A percentile compares a stretch with the other conserved stretches of the same genome.
phyloP scores from a whole-genome alignment of 208 protist genomes.

The Trypanosoma melophagium region DNA sequence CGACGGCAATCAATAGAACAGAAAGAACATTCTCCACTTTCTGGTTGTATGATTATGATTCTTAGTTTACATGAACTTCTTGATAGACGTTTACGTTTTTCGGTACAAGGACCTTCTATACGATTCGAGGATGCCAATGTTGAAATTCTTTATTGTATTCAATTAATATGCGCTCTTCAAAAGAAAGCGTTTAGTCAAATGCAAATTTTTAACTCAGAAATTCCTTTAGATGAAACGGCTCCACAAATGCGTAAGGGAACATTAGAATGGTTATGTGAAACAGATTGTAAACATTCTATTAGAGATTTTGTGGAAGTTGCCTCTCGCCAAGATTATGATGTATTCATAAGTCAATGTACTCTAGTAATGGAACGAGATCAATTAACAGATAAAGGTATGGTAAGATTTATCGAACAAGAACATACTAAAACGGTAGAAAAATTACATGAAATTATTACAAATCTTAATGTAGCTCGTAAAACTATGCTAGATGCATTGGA shows the following conservation, averaged over 20 bases:
- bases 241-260: slow-evolving; percentile 19
- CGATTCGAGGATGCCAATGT: slow-evolving; percentile 41
- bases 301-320: slow-evolving; percentile 80
- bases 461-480: slow-evolving; percentile 43
- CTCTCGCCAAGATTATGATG: slow-evolving; percentile 75
- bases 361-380: slow-evolving; percentile 60
- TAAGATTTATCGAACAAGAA: slow-evolving; percentile 32
- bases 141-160: slow-evolving; percentile 64
- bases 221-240: slow-evolving; percentile 10
- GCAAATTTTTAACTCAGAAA: slow-evolving; percentile 38
- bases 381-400: slow-evolving; percentile 60
- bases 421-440: slow-evolving; percentile 28
- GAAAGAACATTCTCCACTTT: slow-evolving; percentile 64
- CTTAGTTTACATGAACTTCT: slow-evolving; percentile 67
- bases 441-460: slow-evolving; percentile 44
- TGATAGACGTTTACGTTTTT: slow-evolving; percentile 56
- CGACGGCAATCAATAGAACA: slow-evolving; percentile 36
- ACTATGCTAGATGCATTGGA: slow-evolving; percentile 31
- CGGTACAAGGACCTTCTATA: slow-evolving; percentile 33
- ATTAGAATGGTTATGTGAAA: slow-evolving; percentile 37
- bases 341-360: slow-evolving; percentile 71
- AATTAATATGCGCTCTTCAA: slow-evolving; percentile 62
- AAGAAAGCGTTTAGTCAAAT: slow-evolving; percentile 58
- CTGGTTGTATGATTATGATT: slow-evolving; percentile 64
- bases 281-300: slow-evolving; percentile 40